phyloP scores from a whole-genome alignment of 148 eudicot species.

The Camellia granthamiana region DNA sequence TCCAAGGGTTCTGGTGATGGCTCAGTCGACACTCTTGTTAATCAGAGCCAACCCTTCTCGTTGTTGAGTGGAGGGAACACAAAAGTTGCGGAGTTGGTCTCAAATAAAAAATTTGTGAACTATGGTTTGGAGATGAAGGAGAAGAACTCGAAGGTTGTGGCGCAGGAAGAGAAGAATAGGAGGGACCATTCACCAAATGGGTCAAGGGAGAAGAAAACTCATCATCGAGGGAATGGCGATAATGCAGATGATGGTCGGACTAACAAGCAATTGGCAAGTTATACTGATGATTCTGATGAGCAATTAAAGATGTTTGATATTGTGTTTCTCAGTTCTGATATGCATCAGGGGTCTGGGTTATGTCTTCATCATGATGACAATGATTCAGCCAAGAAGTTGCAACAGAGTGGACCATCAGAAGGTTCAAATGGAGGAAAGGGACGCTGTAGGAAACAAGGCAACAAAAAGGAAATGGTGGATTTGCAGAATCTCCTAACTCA shows the following conservation, averaged over 20 bases:
- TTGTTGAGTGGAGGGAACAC: neutral
- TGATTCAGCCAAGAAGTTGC: neutral
- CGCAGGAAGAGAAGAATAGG: too few species aligned
- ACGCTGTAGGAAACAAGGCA: slow-evolving; percentile 33
- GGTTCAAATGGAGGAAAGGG: slow-evolving; percentile 23
- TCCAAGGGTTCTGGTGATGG: slow-evolving; percentile 23
- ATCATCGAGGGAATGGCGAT: too few species aligned
- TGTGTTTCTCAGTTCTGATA: slow-evolving; percentile 23
- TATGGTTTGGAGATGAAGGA: too few species aligned
- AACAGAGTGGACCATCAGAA: slow-evolving; percentile 15
- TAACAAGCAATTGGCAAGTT: slow-evolving; percentile 35
- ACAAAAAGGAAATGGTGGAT: slow-evolving; percentile 37
- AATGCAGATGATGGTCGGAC: too few species aligned
- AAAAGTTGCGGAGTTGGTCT: too few species aligned
- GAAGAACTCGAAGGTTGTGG: too few species aligned
- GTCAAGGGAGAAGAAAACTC: too few species aligned
- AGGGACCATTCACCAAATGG: too few species aligned
- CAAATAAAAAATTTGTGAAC: too few species aligned
- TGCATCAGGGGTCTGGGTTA: neutral
- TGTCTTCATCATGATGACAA: too few species aligned
- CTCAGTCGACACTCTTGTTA: slow-evolving; percentile 24
- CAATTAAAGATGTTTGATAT: slow-evolving; percentile 43
- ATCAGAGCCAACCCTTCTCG: neutral
- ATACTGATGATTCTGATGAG: slow-evolving; percentile 32
- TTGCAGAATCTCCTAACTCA: slow-evolving; percentile 38